Base-by-base conservation (phyloP, 768 basidiomycete species). In the Nidularia sp. region DNA sequence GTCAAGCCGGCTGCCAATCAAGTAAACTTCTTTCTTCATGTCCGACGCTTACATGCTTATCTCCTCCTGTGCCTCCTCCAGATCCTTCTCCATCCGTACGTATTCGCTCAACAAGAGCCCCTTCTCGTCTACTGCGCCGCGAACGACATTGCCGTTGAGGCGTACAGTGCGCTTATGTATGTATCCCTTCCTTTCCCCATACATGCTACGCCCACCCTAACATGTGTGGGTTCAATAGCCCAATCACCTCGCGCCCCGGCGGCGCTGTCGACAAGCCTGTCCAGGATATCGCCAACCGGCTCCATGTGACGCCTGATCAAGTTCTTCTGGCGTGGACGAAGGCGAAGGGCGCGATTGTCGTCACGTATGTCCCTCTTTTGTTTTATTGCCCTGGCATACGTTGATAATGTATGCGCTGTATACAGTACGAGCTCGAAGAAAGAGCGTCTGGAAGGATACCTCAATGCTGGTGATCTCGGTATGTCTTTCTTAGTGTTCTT, bases 301-400 rank as follows among this genome's bases (percentile, higher is more conserved):
- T 81, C 22, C 69, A 72, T 6, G 80, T 74, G 13, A 77, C 77
- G 2, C 69, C 77, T 1, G 87, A 88, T 52, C 88, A 90, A 62
- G 77, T 88, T 6, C 70, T 90, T 4, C 71, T 89, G 6, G 85
- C 86, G 0, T 88, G 88, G 88, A 76, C 79, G 4, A 86, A 82
- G 60, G 72, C 79, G 5, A 89, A 90, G 62, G 84, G 81, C 7
- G 79, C 78, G 0, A 79, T 87, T 4, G 76, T 77, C 25, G 75
- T 88, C 56, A 88, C 84, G 81, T 87, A 61, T 49, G 63, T 51
- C 9, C 18, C 18, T 29, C n/a, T 29, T 43, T 10, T 39, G 18
- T 8, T 22, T 44, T 33, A 50, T 47, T 4, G 31, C 2, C 13
- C n/a, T 34, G 6, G 1, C 10, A 10, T n/a, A 2, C 22, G 33